Conservation (phyloP, 2,329 filamentous ascomycete species). For the Tolypocladium tropicale region DNA sequence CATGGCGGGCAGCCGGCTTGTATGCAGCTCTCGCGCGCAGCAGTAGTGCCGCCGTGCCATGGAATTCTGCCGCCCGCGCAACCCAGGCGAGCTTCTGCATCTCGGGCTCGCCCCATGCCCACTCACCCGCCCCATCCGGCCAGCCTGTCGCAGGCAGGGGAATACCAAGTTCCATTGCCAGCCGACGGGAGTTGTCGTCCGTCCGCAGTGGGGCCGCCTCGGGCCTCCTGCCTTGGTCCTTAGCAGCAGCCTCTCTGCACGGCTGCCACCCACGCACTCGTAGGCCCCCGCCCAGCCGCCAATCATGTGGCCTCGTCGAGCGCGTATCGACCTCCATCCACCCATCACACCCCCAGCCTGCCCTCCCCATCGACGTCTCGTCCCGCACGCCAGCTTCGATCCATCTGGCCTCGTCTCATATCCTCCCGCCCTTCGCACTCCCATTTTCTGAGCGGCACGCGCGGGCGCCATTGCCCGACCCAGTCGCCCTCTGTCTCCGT, state of each 20-base stretch:
- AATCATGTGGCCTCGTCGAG: slow-evolving; percentile 21
- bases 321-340: slow-evolving; percentile 10
- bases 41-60: neutral
- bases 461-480: slow-evolving; percentile 16
- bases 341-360: slow-evolving; percentile 6
- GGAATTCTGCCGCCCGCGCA: neutral
- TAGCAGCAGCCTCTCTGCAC: neutral
- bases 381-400: slow-evolving; percentile 13
- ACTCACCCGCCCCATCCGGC: neutral
- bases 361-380: slow-evolving; percentile 14
- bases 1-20: neutral
- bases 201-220: neutral
- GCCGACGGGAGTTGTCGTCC: neutral
- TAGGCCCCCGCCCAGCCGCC: slow-evolving; percentile 9
- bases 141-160: neutral
- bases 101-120: neutral
- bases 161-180: neutral
- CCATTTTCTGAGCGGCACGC: slow-evolving; percentile 18
- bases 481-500: slow-evolving; percentile 9
- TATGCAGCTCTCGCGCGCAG: neutral
- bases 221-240: neutral
- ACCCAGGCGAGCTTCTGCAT: neutral
- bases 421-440: slow-evolving; percentile 6
- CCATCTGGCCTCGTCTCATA: slow-evolving; percentile 4
- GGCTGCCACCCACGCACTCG: neutral